Percentiles rank a stretch among this genome's conserved stretches.
phyloP scores from a whole-genome alignment of 345 rosid genomes.

The Balakata baccata region DNA sequence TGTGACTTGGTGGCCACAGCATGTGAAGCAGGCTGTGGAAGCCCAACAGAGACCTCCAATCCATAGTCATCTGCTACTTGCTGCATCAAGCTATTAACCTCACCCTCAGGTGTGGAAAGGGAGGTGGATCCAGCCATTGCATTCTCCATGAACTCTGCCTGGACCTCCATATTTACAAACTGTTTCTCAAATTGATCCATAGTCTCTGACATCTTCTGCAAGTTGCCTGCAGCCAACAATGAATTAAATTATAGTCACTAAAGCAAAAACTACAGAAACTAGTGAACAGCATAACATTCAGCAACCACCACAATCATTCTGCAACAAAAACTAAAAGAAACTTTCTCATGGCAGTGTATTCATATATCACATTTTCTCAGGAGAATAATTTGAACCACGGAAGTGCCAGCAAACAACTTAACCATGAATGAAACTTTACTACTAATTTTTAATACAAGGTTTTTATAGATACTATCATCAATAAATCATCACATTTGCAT shows the following conservation, averaged over 20 bases:
- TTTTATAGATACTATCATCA: background rate
- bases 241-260: conserved; percentile 8
- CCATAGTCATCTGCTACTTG: conserved; percentile 99
- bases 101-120: conserved; percentile 95
- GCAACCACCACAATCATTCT: background rate
- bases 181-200: conserved; percentile 99
- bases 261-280: background rate
- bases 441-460: background rate
- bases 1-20: conserved; percentile 64
- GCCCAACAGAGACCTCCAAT: conserved; percentile 92
- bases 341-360: background rate
- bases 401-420: background rate
- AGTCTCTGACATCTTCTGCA: conserved; percentile 99
- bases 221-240: conserved; percentile 55
- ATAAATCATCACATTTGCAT: background rate
- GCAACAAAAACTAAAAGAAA: background rate
- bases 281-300: background rate
- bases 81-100: conserved; percentile 97
- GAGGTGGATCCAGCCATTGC: conserved; percentile 99
- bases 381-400: background rate
- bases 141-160: conserved; percentile 97
- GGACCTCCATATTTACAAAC: conserved; percentile 99
- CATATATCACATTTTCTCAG: too few species aligned
- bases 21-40: conserved; percentile 95
- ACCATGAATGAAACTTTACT: background rate